Conservation (phyloP, 345 rosid genomes). For the Noccaea caerulescens region DNA sequence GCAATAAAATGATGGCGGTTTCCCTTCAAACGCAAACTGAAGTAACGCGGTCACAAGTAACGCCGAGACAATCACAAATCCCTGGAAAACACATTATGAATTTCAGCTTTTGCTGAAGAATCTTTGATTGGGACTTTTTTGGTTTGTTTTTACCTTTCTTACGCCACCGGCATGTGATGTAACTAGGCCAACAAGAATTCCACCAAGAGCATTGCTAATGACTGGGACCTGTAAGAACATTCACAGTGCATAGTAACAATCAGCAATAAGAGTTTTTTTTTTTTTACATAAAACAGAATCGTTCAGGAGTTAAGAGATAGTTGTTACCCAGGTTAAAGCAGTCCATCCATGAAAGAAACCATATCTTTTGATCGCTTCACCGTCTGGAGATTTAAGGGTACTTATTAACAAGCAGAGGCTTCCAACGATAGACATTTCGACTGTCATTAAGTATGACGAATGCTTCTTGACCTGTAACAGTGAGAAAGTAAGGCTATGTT, state of each 20-base stretch:
- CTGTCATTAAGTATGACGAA: constrained; percentile 92
- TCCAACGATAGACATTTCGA: constrained; percentile 97
- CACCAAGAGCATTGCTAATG: constrained; percentile 80
- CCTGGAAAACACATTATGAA: constrained; percentile 50
- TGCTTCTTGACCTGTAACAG: constrained; percentile 83
- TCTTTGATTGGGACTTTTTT: not conserved
- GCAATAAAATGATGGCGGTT: constrained; percentile 78
- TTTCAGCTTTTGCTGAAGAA: constrained; percentile 14
- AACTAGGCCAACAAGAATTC: constrained; percentile 94
- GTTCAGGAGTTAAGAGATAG: constrained; percentile 15
- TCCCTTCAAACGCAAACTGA: constrained; percentile 91
- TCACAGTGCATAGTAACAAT: not conserved
- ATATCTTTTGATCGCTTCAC: constrained; percentile 73
- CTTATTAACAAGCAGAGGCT: constrained; percentile 86
- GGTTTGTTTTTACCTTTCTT: constrained; percentile 66
- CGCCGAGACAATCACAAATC: constrained; percentile 94
- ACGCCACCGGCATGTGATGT: constrained; percentile 98
- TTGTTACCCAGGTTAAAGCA: constrained; percentile 60
- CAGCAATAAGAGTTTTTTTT: not conserved
- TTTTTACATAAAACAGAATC: no score
- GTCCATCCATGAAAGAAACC: constrained; percentile 99
- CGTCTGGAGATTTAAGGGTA: constrained; percentile 90
- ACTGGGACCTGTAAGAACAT: constrained; percentile 70
- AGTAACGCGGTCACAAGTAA: constrained; percentile 88
- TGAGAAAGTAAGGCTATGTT: constrained; percentile 12